Percentiles rank a stretch among this genome's conserved stretches.
These are phyloP conservation scores for Blastocystis sp. DNA, from an alignment of 352 stramenopile species.

Conservation along the genomic window DNA sequence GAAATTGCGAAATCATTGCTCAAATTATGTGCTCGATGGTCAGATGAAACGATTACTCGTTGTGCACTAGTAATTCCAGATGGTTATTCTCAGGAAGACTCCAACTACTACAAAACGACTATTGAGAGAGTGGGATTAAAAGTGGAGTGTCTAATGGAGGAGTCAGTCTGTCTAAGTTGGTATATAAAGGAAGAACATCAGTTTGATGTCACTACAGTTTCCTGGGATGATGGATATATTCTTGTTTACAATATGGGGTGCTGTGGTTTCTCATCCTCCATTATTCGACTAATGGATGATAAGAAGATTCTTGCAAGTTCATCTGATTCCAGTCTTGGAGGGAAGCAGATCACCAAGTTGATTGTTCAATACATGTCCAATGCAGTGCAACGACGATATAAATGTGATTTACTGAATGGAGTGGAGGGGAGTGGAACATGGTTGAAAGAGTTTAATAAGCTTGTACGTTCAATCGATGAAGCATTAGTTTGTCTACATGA, in stretches of 20 bases:
- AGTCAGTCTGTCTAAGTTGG: slow-evolving; percentile 11
- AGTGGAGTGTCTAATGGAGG: neutral
- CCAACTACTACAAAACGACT: neutral
- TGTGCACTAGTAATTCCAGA: slow-evolving; percentile 17
- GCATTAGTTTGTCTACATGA: neutral
- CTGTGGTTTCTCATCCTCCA: neutral
- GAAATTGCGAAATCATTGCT: neutral
- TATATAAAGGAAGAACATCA: neutral
- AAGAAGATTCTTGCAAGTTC: neutral
- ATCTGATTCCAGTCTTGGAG: neutral
- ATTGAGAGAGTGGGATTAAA: slow-evolving; percentile 1
- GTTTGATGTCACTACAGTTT: too few relatives aligned
- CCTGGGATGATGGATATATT: neutral
- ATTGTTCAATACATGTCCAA: neutral
- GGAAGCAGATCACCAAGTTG: neutral
- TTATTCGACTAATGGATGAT: neutral
- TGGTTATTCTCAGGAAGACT: neutral
- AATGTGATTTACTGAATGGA: slow-evolving; percentile 13
- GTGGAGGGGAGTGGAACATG: neutral
- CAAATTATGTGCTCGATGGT: neutral
- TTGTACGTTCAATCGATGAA: neutral
- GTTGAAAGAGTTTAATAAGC: neutral
- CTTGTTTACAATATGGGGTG: neutral
- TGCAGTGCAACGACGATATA: neutral
- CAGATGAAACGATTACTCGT: neutral